Percentiles rank a stretch among this genome's conserved stretches.
These are phyloP conservation scores for Wickerhamiella qilinensis DNA, from an alignment of 805 yeast genomes.

Conservation along the genomic window DNA sequence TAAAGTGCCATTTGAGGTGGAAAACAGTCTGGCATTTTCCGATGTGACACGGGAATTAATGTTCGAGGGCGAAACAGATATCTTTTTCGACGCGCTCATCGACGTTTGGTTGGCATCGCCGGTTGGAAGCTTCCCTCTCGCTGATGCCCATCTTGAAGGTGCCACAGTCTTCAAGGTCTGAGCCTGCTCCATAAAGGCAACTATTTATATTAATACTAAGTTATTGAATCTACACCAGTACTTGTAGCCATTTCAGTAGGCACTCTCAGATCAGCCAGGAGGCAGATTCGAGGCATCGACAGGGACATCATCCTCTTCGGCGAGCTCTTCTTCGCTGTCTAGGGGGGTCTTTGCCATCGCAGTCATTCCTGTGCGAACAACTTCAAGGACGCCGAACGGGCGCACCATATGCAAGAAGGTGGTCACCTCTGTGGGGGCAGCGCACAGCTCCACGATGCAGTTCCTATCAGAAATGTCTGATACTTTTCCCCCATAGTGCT, in stretches of 20 bases:
- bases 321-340: conserved; percentile 33
- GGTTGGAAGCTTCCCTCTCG: conserved; percentile 21
- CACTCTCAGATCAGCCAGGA: conserved; percentile 58
- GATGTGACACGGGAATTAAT: conserved; percentile 29
- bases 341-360: conserved; percentile 93
- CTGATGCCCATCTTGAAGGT: conserved; percentile 13
- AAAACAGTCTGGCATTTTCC: conserved; percentile 27
- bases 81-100: conserved; percentile 24
- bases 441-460: conserved; percentile 85
- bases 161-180: no score
- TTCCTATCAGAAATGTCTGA: conserved; percentile 87
- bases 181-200: no score
- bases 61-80: conserved; percentile 24
- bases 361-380: conserved; percentile 97
- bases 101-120: conserved; percentile 22
- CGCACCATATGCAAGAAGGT: conserved; percentile 77
- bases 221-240: no score
- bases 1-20: conserved; percentile 29
- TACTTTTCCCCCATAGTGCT: conserved; percentile 82
- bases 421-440: conserved; percentile 80
- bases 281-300: conserved; percentile 86
- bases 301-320: conserved; percentile 38
- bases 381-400: conserved; percentile 92
- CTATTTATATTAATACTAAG: no score
- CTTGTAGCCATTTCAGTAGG: no score